These are phyloP conservation scores for Aphanomyces euteiches DNA, from an alignment of 352 stramenopile genomes.

Conservation along the genomic window DNA sequence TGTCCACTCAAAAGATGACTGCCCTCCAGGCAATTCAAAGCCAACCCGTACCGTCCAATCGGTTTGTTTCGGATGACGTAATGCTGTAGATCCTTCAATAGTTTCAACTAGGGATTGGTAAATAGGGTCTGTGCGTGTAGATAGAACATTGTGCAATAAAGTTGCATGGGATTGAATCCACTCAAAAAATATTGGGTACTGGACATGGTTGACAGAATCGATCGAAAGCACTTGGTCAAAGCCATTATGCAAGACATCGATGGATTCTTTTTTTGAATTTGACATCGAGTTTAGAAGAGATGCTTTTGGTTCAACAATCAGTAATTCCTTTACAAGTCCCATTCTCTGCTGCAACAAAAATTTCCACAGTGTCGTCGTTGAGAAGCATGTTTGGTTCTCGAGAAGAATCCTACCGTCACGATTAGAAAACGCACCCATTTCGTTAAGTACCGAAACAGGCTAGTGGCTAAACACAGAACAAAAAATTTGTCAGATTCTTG, in stretches of 20 bases:
- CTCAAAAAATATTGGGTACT: constrained; percentile 48
- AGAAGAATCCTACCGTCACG: constrained; percentile 43
- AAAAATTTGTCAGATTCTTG: constrained; percentile 69
- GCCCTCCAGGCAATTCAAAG: background rate
- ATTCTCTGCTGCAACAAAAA: constrained; percentile 69
- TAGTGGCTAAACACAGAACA: constrained; percentile 51
- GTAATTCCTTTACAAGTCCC: constrained; percentile 63
- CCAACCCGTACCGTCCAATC: background rate
- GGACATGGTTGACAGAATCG: constrained; percentile 17
- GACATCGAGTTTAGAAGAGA: constrained; percentile 68
- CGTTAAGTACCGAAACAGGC: constrained; percentile 43
- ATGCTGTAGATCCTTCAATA: constrained; percentile 42
- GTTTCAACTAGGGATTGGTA: constrained; percentile 55
- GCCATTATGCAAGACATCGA: constrained; percentile 71
- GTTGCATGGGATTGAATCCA: constrained; percentile 67
- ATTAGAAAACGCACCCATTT: background rate
- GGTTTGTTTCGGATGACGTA: constrained; percentile 41
- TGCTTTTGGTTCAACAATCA: constrained; percentile 66
- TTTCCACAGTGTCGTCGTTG: constrained; percentile 61
- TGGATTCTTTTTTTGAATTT: constrained; percentile 60
- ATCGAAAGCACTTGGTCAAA: constrained; percentile 67
- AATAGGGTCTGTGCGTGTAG: constrained; percentile 58
- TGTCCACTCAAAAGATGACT: background rate
- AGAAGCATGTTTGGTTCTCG: constrained; percentile 49
- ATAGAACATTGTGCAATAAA: constrained; percentile 63